Base-by-base conservation (phyloP, 2,329 filamentous ascomycete species). In the Sporothrix brunneoviolacea region DNA sequence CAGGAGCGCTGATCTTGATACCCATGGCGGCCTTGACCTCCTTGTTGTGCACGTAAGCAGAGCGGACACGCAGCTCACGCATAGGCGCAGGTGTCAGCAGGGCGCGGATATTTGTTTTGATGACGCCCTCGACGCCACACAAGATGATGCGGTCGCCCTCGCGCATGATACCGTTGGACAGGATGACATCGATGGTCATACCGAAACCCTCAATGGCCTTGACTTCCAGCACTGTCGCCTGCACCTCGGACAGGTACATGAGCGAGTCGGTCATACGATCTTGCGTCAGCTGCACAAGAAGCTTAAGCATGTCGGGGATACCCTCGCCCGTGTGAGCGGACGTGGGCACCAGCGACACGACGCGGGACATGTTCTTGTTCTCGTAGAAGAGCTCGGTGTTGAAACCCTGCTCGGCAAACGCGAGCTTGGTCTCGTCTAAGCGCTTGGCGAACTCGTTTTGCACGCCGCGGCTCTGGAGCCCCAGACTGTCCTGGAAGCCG, bases 181-280 rank as follows among this genome's bases (percentile, higher is more conserved):
- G 72, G 60, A 98, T 86, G 57, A 98, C 91, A 66, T 98, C 93
- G 61, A 98, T 97, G 40, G 93, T 98, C 69, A 95, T 98, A 65
- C 93, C 93, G 57, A 98, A 90, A 70, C 93, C 94, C 69, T 98
- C 93, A 56, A 98, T 96, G 43, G 95, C 88, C 81, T 98, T 98
- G 68, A 98, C 93, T 73, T 98, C 93, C 37, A 98, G 83, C 44
- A 98, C 91, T 8, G 93, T 98, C 67, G 90, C 93, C 71, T 98
- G 91, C 22, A 97, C 89, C 71, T 98, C 93, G 28, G 91, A 93
- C 51, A 98, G 80, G 68, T 98, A 98, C 93, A 98, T 98, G 60
- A 98, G 82, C 57, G 90, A 88, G 61, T 86, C 88, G 40, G 93
- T 91, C 89, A 98, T 97, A 62, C 93, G 87, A 73, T 97, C 91